phyloP scores from a whole-genome alignment of 129 eudicot genomes.

The Apium graveolens region DNA sequence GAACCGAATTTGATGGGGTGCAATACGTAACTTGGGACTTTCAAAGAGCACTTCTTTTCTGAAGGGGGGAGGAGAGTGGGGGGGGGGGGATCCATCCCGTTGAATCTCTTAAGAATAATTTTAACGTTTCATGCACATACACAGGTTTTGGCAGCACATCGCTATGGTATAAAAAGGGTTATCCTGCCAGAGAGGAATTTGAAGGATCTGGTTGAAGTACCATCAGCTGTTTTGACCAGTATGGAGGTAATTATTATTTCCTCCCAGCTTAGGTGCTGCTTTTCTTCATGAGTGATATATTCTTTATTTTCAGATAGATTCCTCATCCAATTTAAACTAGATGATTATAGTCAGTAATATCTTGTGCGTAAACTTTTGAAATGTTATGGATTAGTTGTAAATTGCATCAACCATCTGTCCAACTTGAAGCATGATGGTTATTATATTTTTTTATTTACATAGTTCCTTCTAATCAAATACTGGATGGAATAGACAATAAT shows the following conservation, averaged over 20 bases:
- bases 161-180: conserved; percentile 85
- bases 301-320: neutral
- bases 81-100: neutral
- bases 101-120: neutral
- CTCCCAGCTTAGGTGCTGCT: neutral
- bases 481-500: neutral
- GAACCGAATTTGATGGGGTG: neutral
- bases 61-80: no score
- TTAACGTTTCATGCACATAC: neutral
- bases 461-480: neutral
- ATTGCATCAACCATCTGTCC: neutral
- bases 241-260: conserved; percentile 56
- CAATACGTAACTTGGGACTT: neutral
- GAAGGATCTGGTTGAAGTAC: conserved; percentile 92
- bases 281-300: neutral
- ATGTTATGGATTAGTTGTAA: neutral
- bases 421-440: neutral
- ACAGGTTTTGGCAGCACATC: conserved; percentile 98
- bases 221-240: conserved; percentile 65
- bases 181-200: conserved; percentile 83
- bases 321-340: neutral
- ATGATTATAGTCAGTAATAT: no score
- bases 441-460: neutral
- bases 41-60: no score
- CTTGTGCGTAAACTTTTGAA: neutral